Evolutionary conservation across 176 grass and related monocot species (phyloP), one percentile per base, ranked within the genome.

Genomic region (Oryza punctata): DNA sequence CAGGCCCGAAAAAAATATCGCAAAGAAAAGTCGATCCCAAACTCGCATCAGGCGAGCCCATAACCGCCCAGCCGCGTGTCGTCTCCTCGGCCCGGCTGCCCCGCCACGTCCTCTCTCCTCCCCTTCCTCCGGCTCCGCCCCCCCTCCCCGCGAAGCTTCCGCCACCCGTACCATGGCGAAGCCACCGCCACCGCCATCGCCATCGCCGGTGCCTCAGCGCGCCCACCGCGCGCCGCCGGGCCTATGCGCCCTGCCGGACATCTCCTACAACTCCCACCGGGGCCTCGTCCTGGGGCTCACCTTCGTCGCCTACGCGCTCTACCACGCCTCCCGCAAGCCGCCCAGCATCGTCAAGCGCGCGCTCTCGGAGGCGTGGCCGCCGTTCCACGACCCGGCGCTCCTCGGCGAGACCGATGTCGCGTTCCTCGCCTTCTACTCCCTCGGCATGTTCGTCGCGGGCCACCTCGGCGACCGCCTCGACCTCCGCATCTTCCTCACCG

Each of bases 321-420:
- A 89, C 86, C 92, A 94, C 86, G 92, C 86, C 67, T 91, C 92
- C 21, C 89, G 92, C 30, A 94, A 91, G 83, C 83, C 89, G 4
- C 82, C 89, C 65, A 94, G 92, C 88, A 91, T 94, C 83, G 83
- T 94, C 16, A 94, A 94, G 86, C 77, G 86, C 71, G 86, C 85
- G 74, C 86, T 94, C 80, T 77, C 89, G 15, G 35, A 83, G 10
- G 37, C 87, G 0, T 81, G 84, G 85, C 81, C 87, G 27, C 82
- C 84, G 25, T 90, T 81, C 78, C 15, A 79, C 29, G 84, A 86
- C 90, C 73, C 89, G 12, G 84, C 87, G 50, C 87, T 82, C 81
- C 89, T 94, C 63, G 87, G 92, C 29, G 89, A 88, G 77, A 91
- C 90, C 26, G 89, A 94, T 63, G 86, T 94, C 26, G 89, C 92